Conservation (phyloP, 2,329 filamentous ascomycete species). For the Drechslera avenae region DNA sequence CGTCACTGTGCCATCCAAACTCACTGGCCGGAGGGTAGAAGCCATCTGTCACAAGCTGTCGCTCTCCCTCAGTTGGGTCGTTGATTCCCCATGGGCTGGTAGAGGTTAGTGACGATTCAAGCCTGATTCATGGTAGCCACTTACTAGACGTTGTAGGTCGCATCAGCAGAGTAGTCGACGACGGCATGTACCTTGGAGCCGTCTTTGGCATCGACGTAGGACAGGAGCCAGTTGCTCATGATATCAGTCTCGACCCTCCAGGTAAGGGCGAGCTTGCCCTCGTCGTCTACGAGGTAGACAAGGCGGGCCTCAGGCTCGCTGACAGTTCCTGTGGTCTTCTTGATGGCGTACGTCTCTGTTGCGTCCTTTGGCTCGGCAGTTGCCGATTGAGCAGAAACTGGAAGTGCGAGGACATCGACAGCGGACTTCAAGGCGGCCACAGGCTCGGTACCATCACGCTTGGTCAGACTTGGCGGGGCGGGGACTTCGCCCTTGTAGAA, state of each 20-base stretch:
- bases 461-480: slow-evolving; percentile 44
- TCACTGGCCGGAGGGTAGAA: slow-evolving; percentile 55
- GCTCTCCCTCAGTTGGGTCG: slow-evolving; percentile 58
- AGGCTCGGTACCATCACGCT: slow-evolving; percentile 53
- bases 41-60: slow-evolving; percentile 55
- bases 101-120: slow-evolving; percentile 6
- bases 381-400: slow-evolving; percentile 49
- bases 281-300: slow-evolving; percentile 59
- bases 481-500: slow-evolving; percentile 54
- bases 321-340: slow-evolving; percentile 55
- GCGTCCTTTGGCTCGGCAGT: slow-evolving; percentile 47
- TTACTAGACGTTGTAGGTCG: slow-evolving; percentile 61
- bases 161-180: slow-evolving; percentile 63
- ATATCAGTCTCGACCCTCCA: slow-evolving; percentile 67
- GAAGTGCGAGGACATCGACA: slow-evolving; percentile 49
- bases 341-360: slow-evolving; percentile 52
- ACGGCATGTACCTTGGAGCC: slow-evolving; percentile 58
- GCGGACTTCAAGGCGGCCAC: slow-evolving; percentile 52
- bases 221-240: slow-evolving; percentile 62
- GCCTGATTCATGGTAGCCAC: neutral
- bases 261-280: slow-evolving; percentile 56
- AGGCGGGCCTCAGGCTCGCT: slow-evolving; percentile 62
- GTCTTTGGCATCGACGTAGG: slow-evolving; percentile 60
- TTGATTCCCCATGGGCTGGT: slow-evolving; percentile 56
- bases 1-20: slow-evolving; percentile 61